Conservation (phyloP, 179 eudicot species). For the Silene vulgaris region DNA sequence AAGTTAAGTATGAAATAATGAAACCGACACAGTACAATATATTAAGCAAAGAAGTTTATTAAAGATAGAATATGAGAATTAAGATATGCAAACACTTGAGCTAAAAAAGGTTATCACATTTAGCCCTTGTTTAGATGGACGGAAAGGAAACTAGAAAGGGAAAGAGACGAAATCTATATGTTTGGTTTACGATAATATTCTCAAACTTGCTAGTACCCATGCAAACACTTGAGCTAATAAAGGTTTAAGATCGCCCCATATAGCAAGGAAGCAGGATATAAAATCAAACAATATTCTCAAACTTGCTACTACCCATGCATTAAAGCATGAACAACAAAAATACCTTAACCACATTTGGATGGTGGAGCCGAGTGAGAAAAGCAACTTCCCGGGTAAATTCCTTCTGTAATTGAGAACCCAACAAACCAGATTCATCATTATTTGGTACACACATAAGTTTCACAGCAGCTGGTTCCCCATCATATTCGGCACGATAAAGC, state of each 20-base stretch:
- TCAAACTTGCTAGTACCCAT: too few relatives aligned
- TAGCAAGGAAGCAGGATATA: background rate
- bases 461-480: constrained; percentile 72
- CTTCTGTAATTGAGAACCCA: constrained; percentile 60
- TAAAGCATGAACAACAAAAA: constrained; percentile 1
- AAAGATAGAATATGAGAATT: too few relatives aligned
- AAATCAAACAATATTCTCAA: background rate
- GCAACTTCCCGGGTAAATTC: constrained; percentile 70
- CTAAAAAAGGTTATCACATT: too few relatives aligned
- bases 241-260: background rate
- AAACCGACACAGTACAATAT: background rate
- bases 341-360: constrained; percentile 83
- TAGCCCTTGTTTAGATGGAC: background rate
- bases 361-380: constrained; percentile 59
- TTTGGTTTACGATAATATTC: background rate
- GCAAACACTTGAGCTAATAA: too few relatives aligned
- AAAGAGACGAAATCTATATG: background rate
- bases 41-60: background rate
- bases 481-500: constrained; percentile 73
- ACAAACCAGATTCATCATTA: constrained; percentile 64
- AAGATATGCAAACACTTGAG: background rate
- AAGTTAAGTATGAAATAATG: background rate
- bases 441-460: constrained; percentile 73
- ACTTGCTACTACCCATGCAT: background rate
- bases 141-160: background rate